Evolutionary conservation across 2,329 filamentous ascomycete genomes (phyloP).

Genomic region (Talaromyces amestolkiae): DNA sequence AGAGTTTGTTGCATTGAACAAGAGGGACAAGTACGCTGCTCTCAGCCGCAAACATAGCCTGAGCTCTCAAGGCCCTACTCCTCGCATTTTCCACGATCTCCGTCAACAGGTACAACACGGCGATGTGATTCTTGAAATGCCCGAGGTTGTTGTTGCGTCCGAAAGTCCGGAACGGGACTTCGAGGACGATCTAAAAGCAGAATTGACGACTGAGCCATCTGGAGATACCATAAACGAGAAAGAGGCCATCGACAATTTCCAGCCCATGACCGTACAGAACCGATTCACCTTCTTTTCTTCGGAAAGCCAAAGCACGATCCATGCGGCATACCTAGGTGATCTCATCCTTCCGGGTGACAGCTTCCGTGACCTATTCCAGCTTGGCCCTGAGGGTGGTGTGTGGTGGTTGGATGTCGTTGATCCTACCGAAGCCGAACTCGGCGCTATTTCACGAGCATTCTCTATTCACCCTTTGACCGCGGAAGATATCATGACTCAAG

Average conservation of each 20-base stretch:
- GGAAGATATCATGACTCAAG: slow-evolving; percentile 93
- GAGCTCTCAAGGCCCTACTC: slow-evolving; percentile 51
- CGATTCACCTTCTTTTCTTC: slow-evolving; percentile 97
- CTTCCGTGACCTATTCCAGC: slow-evolving; percentile 80
- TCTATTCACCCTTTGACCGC: slow-evolving; percentile 92
- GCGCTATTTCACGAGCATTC: slow-evolving; percentile 87
- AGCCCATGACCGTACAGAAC: slow-evolving; percentile 61
- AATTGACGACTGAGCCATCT: slow-evolving; percentile 20
- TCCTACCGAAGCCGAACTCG: slow-evolving; percentile 83
- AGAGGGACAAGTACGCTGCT: slow-evolving; percentile 46
- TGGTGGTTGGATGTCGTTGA: slow-evolving; percentile 98
- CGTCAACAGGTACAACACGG: slow-evolving; percentile 45
- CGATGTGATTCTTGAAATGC: slow-evolving; percentile 26
- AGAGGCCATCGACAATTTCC: slow-evolving; percentile 32
- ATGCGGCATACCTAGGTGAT: slow-evolving; percentile 83
- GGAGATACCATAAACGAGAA: slow-evolving; percentile 31
- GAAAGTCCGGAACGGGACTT: slow-evolving; percentile 28
- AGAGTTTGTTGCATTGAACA: slow-evolving; percentile 72
- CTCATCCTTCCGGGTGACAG: slow-evolving; percentile 85
- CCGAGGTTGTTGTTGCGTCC: slow-evolving; percentile 37
- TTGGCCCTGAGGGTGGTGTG: slow-evolving; percentile 71
- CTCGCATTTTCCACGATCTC: slow-evolving; percentile 62
- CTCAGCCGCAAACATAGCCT: slow-evolving; percentile 44
- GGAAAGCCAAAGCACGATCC: slow-evolving; percentile 87
- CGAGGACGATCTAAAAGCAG: slow-evolving; percentile 28